A percentile compares a stretch with the other conserved stretches of the same genome.
Evolutionary conservation across 1,139 yeast genomes (phyloP).

Genomic region (Candida frijolesensis): DNA sequence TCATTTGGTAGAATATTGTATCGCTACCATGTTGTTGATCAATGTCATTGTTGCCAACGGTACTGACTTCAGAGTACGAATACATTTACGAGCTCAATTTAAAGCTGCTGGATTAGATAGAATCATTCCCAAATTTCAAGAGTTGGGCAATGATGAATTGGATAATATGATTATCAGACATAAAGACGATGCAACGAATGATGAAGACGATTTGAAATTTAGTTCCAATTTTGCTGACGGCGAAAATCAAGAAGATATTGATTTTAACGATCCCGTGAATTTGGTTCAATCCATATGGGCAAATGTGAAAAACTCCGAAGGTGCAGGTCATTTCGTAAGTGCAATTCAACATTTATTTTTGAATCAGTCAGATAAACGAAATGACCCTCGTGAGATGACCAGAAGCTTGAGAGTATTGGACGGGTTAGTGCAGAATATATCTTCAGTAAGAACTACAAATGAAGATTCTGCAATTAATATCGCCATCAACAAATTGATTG

Average conservation of each 20-base stretch:
- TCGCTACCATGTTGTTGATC: constrained; percentile 75
- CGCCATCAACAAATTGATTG: constrained; percentile 76
- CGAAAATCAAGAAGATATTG: constrained; percentile 39
- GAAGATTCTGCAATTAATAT: constrained; percentile 79
- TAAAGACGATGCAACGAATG: constrained; percentile 67
- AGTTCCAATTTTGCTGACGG: constrained; percentile 56
- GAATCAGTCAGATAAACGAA: constrained; percentile 62
- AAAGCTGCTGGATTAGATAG: constrained; percentile 74
- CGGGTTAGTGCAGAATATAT: constrained; percentile 79
- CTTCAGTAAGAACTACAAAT: constrained; percentile 64
- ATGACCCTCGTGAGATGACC: constrained; percentile 51
- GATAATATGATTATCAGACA: constrained; percentile 68
- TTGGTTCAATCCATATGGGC: constrained; percentile 70
- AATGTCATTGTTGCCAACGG: constrained; percentile 73
- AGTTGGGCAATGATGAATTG: constrained; percentile 63
- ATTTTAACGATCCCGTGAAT: constrained; percentile 77
- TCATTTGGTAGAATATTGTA: constrained; percentile 76
- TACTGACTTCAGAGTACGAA: constrained; percentile 64
- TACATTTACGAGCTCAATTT: constrained; percentile 76
- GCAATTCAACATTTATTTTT: constrained; percentile 84
- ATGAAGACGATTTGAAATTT: constrained; percentile 64
- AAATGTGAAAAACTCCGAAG: constrained; percentile 69
- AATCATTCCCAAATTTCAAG: constrained; percentile 61
- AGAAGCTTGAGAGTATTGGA: constrained; percentile 80
- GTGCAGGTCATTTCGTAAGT: constrained; percentile 71